Conservation (phyloP, 768 basidiomycete genomes). For the Nevesoporus exiguus region DNA sequence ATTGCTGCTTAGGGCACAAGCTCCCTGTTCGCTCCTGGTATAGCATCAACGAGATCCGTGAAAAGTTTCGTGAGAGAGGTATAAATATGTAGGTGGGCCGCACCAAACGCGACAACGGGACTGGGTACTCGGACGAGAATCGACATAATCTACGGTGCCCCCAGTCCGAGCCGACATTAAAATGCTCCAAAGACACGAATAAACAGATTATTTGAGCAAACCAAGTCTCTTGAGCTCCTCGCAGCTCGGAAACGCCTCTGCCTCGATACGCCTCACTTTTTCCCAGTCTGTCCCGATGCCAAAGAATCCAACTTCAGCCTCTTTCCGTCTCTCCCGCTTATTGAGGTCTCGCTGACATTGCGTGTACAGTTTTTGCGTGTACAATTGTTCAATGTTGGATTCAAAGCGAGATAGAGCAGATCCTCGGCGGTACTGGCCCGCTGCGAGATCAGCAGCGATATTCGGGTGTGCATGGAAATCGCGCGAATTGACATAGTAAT, state of each 20-base stretch:
- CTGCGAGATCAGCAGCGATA: slow-evolving; percentile 68
- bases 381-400: slow-evolving; percentile 67
- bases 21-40: background rate
- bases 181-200: slow-evolving; percentile 2
- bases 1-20: background rate
- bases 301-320: slow-evolving; percentile 81
- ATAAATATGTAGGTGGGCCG: slow-evolving; percentile 25
- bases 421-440: slow-evolving; percentile 33
- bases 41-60: background rate
- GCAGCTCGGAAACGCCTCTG: slow-evolving; percentile 70
- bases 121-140: background rate
- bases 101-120: background rate
- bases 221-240: slow-evolving; percentile 70
- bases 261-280: slow-evolving; percentile 70
- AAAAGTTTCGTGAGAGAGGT: slow-evolving; percentile 10
- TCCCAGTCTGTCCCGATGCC: slow-evolving; percentile 93
- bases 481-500: slow-evolving; percentile 77
- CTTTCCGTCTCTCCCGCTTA: slow-evolving; percentile 63
- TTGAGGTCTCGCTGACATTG: slow-evolving; percentile 72
- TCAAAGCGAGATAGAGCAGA: slow-evolving; percentile 61
- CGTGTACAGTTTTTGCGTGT: slow-evolving; percentile 64
- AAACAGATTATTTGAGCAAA: slow-evolving; percentile 39
- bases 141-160: slow-evolving; percentile 11
- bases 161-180: slow-evolving; percentile 11
- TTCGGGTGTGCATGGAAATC: slow-evolving; percentile 76